Conservation (phyloP, 2,329 filamentous ascomycete genomes). For the Epichloe festucae region DNA sequence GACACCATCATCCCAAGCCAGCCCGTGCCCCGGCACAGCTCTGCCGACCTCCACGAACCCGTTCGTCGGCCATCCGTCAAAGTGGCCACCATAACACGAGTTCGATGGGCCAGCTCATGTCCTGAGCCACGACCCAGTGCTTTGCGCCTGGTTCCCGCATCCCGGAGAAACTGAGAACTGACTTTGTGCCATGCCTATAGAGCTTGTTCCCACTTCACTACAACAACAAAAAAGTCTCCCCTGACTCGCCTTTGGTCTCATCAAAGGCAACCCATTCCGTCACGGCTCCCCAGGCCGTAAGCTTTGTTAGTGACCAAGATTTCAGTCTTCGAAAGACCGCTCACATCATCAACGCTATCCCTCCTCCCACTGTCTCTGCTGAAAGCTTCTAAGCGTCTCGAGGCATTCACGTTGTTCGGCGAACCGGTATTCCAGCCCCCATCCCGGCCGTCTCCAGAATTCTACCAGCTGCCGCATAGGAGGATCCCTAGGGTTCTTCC, state of each 20-base stretch:
- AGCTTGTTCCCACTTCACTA: not conserved
- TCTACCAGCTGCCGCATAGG: constrained; percentile 99
- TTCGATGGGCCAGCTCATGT: not conserved
- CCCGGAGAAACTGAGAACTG: not conserved
- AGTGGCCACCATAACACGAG: constrained; percentile 1
- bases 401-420: constrained; percentile 39
- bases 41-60: constrained; percentile 4
- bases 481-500: constrained; percentile 96
- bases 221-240: not conserved
- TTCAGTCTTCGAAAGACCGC: constrained; percentile 51
- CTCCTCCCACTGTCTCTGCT: constrained; percentile 40
- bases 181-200: not conserved
- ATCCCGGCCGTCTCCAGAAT: constrained; percentile 43
- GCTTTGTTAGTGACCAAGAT: constrained; percentile 54
- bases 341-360: constrained; percentile 54
- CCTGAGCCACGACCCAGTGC: not conserved
- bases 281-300: constrained; percentile 52
- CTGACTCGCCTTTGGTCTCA: constrained; percentile 48
- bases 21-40: constrained; percentile 3
- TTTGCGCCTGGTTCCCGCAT: not conserved
- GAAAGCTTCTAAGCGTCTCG: constrained; percentile 35
- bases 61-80: constrained; percentile 6
- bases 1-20: not conserved
- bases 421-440: constrained; percentile 32
- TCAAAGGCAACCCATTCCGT: constrained; percentile 47